These are phyloP conservation scores for Stemphylium beticola DNA, from an alignment of 2,329 filamentous ascomycete species.

Conservation along the genomic window DNA sequence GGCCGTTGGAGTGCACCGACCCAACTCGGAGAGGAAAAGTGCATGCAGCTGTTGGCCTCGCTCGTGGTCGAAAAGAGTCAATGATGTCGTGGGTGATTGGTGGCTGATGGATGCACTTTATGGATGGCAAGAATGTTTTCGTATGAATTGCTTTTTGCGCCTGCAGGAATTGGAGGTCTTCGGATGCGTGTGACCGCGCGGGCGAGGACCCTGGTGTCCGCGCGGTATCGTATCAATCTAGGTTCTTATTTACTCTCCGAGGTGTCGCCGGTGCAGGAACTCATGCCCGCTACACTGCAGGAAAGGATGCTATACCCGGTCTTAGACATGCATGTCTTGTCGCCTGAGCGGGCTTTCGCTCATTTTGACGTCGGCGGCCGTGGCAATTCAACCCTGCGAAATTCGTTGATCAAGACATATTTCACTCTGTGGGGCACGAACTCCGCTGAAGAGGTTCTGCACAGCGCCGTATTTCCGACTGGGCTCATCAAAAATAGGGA, in stretches of 20 bases:
- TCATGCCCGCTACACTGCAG: not conserved
- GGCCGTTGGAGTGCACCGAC: no score
- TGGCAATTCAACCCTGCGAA: not conserved
- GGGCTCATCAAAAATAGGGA: no score
- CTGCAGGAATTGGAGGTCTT: not conserved
- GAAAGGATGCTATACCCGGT: not conserved
- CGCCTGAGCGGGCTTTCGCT: not conserved
- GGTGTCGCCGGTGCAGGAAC: not conserved
- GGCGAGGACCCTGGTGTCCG: not conserved
- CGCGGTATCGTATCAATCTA: not conserved
- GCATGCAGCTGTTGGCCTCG: not conserved
- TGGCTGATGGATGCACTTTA: not conserved
- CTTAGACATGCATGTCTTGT: not conserved
- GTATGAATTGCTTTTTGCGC: not conserved
- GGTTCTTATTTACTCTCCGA: not conserved
- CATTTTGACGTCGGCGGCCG: not conserved
- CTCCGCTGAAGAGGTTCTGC: no score
- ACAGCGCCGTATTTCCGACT: no score
- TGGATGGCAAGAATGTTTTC: not conserved
- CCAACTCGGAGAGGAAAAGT: not conserved
- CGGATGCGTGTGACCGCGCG: not conserved
- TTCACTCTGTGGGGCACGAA: no score
- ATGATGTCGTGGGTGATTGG: not conserved
- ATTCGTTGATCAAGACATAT: no score
- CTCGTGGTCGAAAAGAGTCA: not conserved